Base-by-base conservation (phyloP, 371 early-diverging fungal species). In the Lichtheimia ornata region DNA sequence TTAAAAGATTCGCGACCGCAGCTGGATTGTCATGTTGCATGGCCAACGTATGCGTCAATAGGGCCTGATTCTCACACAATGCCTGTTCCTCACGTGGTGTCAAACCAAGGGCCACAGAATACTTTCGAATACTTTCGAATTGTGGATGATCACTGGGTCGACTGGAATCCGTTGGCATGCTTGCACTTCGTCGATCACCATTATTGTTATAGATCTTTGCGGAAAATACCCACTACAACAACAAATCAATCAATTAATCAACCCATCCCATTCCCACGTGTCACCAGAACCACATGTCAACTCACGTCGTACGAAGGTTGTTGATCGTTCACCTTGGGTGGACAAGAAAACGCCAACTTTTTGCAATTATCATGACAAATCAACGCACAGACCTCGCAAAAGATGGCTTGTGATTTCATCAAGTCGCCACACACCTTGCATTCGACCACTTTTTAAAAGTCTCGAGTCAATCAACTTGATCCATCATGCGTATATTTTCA, bases 301-400 rank as follows among this genome's bases (percentile, higher is more conserved):
- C 68, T 61, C 66, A 72, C 76, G 52, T 74, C 76, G 44, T 79
- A 79, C 3, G 76, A 73, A 25, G 76, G 80, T 25, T 79, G 80
- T 25, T 76, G 76, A 25, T 76, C 70, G 28, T 74, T 76, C 3
- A 79, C 73, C 56, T 71, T 76, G 22, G 77, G 77, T 42, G 74
- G 78, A 61, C 78, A 78, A 22, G 78, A 78, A 61, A 74, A 74
- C 35, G 78, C 73, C 22, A 51, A 22, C 25, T 63, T 62, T 59
- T 67, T 75, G 56, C 79, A 75, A 58, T 67, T 68, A n/a, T 75
- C 65, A 55, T 74, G 73, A 42, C 81, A 81, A 41, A 76, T 69
- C 13, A 81, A 55, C n/a, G 69, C 69, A 61, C 81, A 77, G 20
- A 67, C 81, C 70, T 81, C 70, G 55, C 76, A 77, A 35, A 77